Evolutionary conservation across 305 asterid genomes (phyloP), one percentile per base, ranked within the genome.

Genomic region (Fraxinus ornus): DNA sequence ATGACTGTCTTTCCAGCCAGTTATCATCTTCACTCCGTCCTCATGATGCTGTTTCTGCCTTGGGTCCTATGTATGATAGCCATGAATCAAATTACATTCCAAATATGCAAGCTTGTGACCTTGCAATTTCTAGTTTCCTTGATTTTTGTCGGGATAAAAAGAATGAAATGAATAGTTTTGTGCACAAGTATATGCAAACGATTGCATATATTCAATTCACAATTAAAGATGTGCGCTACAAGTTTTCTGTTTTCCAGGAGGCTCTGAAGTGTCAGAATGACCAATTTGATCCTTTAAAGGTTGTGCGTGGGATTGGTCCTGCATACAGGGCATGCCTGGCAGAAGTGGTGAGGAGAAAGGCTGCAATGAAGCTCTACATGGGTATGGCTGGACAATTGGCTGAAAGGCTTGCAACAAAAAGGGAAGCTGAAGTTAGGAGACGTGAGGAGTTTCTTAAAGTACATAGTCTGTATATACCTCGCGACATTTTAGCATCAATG

Each of bases 371-470:
- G 89, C 92, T 97, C 80, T 97, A 93, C 84, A 93, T 93, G 98
- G 98, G 99, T 79, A 94, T 92, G 90, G 98, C 99, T 77, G 99
- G 99, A 30, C 98, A 91, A 78, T 80, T 97, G 90, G 99, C 98
- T 39, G 99, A 97, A 87, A 91, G 89, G 90, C 96, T 97, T 82
- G 99, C 99, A 19, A 86, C 86, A 13, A 97, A 92, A 88, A 91
- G 99, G 86, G 96, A 90, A 26, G 81, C 84, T 15, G 99, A 97
- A 89, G 89, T 97, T 81, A 85, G 94, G 88, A 91, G 94, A 71
- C 91, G 99, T 7, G 99, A 97, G 79, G 97, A 94, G 83, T 97
- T 97, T 86, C 87, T 94, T 37, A 92, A 86, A 88, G 89, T 88
- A 19, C 92, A 93, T 60, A 87, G 90, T 85, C 72, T 87, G 76